Percentiles rank a stretch among this genome's conserved stretches.
Evolutionary conservation across 2,329 filamentous ascomycete genomes (phyloP).

Genomic region (Apiospora hydei): DNA sequence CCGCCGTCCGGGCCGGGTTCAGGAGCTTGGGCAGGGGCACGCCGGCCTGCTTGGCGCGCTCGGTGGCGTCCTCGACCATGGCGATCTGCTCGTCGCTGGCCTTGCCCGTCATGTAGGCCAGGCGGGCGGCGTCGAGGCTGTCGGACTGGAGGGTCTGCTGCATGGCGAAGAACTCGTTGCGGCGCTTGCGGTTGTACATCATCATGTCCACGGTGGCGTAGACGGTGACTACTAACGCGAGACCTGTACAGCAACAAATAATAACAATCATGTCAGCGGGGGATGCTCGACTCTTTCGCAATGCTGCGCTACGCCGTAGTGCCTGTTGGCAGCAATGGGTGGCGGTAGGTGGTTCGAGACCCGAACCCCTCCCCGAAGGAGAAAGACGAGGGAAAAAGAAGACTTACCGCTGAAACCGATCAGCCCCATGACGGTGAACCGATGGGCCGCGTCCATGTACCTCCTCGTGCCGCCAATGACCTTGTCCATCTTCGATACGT

Average conservation of each 20-base stretch:
- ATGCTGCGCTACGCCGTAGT: too few relatives aligned
- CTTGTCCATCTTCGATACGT: slow-evolving; percentile 60
- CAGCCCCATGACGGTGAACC: slow-evolving; percentile 60
- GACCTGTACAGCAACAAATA: slow-evolving; percentile 44
- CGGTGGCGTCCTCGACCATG: slow-evolving; percentile 65
- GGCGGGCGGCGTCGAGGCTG: slow-evolving; percentile 62
- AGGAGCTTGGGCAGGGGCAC: slow-evolving; percentile 60
- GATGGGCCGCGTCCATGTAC: slow-evolving; percentile 63
- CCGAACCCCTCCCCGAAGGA: neutral
- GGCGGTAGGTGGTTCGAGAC: neutral
- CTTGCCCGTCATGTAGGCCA: slow-evolving; percentile 66
- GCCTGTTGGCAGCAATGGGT: neutral
- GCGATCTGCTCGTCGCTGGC: slow-evolving; percentile 63
- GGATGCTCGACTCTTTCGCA: neutral
- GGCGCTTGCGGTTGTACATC: slow-evolving; percentile 65
- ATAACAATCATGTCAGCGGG: neutral
- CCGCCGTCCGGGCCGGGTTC: slow-evolving; percentile 35
- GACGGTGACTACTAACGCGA: slow-evolving; percentile 62
- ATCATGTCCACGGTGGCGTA: slow-evolving; percentile 70
- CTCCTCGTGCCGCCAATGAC: slow-evolving; percentile 56
- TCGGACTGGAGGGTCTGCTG: slow-evolving; percentile 62
- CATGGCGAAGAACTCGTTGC: slow-evolving; percentile 63
- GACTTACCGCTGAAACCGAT: slow-evolving; percentile 63
- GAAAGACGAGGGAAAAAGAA: slow-evolving; percentile 1
- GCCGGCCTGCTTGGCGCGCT: slow-evolving; percentile 52